phyloP scores from a whole-genome alignment of 2,329 filamentous ascomycete genomes.

The Mariannaea elegans region DNA sequence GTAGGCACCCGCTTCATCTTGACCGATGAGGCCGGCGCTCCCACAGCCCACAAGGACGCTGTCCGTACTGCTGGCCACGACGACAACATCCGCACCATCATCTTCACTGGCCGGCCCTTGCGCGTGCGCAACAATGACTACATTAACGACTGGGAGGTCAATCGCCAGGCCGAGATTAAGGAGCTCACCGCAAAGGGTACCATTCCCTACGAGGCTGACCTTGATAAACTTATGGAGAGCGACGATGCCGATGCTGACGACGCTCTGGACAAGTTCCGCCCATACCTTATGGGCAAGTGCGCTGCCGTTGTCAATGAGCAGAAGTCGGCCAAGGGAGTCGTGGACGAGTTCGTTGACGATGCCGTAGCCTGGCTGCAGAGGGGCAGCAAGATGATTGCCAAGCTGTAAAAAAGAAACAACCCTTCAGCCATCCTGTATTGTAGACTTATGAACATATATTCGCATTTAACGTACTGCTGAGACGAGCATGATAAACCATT shows the following conservation, averaged over 20 bases:
- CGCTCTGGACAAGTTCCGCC: constrained; percentile 88
- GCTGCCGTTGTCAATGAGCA: constrained; percentile 93
- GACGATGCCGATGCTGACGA: constrained; percentile 79
- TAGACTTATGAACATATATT: constrained; percentile 38
- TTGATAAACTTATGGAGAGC: constrained; percentile 78
- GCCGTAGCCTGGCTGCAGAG: constrained; percentile 76
- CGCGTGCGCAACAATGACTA: constrained; percentile 94
- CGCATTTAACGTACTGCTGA: constrained; percentile 15
- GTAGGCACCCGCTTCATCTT: constrained; percentile 97
- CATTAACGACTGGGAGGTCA: constrained; percentile 95
- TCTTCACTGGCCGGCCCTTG: constrained; percentile 96
- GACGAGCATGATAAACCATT: constrained; percentile 15
- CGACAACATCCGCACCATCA: constrained; percentile 96
- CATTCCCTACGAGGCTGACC: constrained; percentile 92
- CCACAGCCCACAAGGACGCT: constrained; percentile 93
- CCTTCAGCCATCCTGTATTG: constrained; percentile 26
- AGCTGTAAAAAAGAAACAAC: constrained; percentile 64
- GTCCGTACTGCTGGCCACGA: constrained; percentile 92
- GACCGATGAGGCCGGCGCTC: constrained; percentile 91
- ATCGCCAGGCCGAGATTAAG: constrained; percentile 90
- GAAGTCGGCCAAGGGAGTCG: constrained; percentile 88
- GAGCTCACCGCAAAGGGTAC: constrained; percentile 87
- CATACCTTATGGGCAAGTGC: constrained; percentile 96
- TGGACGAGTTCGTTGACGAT: constrained; percentile 92
- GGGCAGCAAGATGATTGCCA: constrained; percentile 74